These are phyloP conservation scores for Xylariomycetidae sp. DNA, from an alignment of 2,329 filamentous ascomycete genomes.

Conservation along the genomic window DNA sequence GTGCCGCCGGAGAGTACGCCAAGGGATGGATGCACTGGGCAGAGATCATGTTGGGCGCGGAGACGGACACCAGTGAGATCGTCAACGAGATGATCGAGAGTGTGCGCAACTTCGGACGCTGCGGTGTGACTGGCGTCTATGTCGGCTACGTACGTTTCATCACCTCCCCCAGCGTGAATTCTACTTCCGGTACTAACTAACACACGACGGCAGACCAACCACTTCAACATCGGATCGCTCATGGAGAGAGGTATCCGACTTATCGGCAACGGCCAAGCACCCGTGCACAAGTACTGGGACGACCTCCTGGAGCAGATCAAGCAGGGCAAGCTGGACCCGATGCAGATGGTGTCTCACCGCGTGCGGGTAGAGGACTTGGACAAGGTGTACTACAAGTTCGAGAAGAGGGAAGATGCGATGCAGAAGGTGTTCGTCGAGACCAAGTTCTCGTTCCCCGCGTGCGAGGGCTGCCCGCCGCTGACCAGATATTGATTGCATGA, in stretches of 20 bases:
- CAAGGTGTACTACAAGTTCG: slow-evolving; percentile 58
- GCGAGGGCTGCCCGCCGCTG: slow-evolving; percentile 9
- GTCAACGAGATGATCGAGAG: slow-evolving; percentile 73
- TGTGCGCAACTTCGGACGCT: slow-evolving; percentile 66
- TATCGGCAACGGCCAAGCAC: slow-evolving; percentile 60
- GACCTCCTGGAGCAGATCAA: slow-evolving; percentile 64
- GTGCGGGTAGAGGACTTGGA: slow-evolving; percentile 68
- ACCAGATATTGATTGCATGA: slow-evolving; percentile 12
- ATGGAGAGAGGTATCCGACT: slow-evolving; percentile 85
- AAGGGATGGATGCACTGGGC: slow-evolving; percentile 57
- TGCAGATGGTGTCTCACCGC: slow-evolving; percentile 77
- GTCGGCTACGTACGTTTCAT: slow-evolving; percentile 47
- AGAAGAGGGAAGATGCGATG: slow-evolving; percentile 59
- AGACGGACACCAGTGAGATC: slow-evolving; percentile 80
- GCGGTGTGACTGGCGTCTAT: slow-evolving; percentile 69
- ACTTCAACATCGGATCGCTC: slow-evolving; percentile 75
- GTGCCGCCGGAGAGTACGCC: slow-evolving; percentile 54
- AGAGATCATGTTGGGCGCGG: slow-evolving; percentile 56
- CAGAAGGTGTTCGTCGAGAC: slow-evolving; percentile 73
- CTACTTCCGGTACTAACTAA: not conserved
- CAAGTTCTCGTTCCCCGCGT: slow-evolving; percentile 43
- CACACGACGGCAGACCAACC: slow-evolving; percentile 52
- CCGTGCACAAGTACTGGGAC: slow-evolving; percentile 80
- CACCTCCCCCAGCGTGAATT: not conserved
- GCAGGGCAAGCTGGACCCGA: slow-evolving; percentile 62